These are phyloP conservation scores for Phialocephala sp. DNA, from an alignment of 2,329 filamentous ascomycete genomes.

Conservation along the genomic window DNA sequence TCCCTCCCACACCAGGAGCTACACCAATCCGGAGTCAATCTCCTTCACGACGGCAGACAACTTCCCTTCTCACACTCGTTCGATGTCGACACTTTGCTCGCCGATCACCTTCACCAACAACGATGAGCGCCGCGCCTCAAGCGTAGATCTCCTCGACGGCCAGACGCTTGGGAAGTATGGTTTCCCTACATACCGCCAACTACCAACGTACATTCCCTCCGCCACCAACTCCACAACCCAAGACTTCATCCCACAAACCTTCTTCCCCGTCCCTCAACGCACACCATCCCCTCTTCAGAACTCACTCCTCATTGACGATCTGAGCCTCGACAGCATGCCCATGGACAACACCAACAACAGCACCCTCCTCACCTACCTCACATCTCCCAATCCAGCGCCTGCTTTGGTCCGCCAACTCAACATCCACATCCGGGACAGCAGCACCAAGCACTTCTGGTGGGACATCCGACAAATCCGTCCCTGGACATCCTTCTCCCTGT, in stretches of 20 bases:
- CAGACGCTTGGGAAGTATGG: slow-evolving; percentile 71
- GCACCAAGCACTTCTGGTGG: slow-evolving; percentile 92
- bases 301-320: slow-evolving; percentile 41
- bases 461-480: slow-evolving; percentile 85
- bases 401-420: slow-evolving; percentile 81
- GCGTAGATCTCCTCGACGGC: slow-evolving; percentile 71
- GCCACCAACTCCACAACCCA: slow-evolving; percentile 46
- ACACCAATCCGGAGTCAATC: slow-evolving; percentile 64
- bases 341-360: slow-evolving; percentile 55
- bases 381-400: slow-evolving; percentile 78
- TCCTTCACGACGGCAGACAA: slow-evolving; percentile 44
- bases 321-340: slow-evolving; percentile 41
- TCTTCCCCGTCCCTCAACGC: slow-evolving; percentile 44
- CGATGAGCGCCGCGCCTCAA: slow-evolving; percentile 65
- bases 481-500: slow-evolving; percentile 80
- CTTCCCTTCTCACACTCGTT: slow-evolving; percentile 38
- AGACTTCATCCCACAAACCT: slow-evolving; percentile 51
- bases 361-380: slow-evolving; percentile 79
- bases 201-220: slow-evolving; percentile 60
- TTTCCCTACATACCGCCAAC: slow-evolving; percentile 83
- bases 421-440: slow-evolving; percentile 68
- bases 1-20: slow-evolving; percentile 61
- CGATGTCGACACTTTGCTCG: slow-evolving; percentile 42
- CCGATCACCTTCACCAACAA: slow-evolving; percentile 43
- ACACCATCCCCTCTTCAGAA: slow-evolving; percentile 51